Evolutionary conservation across 2,329 filamentous ascomycete genomes (phyloP), one percentile per base, ranked within the genome.

Genomic region (Hymenoscyphus fraxineus): DNA sequence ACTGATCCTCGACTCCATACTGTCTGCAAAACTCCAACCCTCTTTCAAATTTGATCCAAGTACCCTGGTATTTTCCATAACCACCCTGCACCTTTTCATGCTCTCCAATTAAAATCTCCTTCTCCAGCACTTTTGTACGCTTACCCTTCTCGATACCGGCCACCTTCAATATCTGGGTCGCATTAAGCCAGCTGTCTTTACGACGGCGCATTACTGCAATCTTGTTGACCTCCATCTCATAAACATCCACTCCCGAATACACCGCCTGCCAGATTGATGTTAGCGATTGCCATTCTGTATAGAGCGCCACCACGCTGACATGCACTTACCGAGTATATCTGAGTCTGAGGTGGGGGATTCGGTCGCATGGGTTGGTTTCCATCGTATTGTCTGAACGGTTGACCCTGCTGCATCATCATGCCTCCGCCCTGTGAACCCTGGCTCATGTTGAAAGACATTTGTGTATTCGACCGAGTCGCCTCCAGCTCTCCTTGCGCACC

Each of bases 71-170:
- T 80, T 98, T 98, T 69, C 95, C 95, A 74, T 99, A 99, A 5
- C 95, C 95, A 40, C 95, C 95, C 76, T 99, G 95, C 2, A 99
- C 94, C 78, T 99, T 99, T 77, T 99, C 95, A 77, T 99, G 94
- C 75, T 97, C 92, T 73, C 95, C 95, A 0, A 91, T 95, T 68
- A 96, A 87, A 65, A 99, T 97, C 78, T 99, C 95, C 78, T 98
- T 98, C 77, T 99, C 95, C 60, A 99, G 83, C 7, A 98, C 96
- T 78, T 98, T 98, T 65, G 95, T 98, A 71, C 95, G 90, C 79
- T 97, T 96, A 66, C 94, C 95, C 80, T 99, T 99, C 75, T 97
- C 94, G 66, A 99, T 93, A 60, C 93, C 93, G 41, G 95, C 95
- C 41, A 98, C 93, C 76, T 99, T 99, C 69, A 99, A 85, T 70